A percentile compares a stretch with the other conserved stretches of the same genome.
These are phyloP conservation scores for Colletotrichum sansevieriae DNA, from an alignment of 2,329 filamentous ascomycete genomes.

Conservation along the genomic window DNA sequence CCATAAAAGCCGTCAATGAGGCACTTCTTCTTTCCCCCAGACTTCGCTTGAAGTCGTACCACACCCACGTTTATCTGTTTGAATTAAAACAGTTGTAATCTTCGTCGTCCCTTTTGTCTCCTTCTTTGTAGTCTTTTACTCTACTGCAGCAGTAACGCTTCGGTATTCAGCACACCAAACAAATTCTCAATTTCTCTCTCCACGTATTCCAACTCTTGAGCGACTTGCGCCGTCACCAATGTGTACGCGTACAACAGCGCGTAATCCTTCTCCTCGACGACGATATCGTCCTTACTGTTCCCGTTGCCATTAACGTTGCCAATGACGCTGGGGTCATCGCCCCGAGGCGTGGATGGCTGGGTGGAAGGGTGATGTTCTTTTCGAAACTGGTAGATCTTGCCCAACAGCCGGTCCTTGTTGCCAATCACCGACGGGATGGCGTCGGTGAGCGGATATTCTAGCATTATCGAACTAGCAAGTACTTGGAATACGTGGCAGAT, in stretches of 20 bases:
- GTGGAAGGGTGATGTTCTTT: conserved; percentile 68
- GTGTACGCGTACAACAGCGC: conserved; percentile 93
- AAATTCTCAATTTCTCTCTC: conserved; percentile 72
- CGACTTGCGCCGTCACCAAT: conserved; percentile 75
- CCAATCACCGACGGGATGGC: conserved; percentile 86
- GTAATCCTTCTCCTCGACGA: conserved; percentile 82
- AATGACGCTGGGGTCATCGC: conserved; percentile 43
- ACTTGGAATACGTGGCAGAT: conserved; percentile 92
- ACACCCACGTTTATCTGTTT: background rate
- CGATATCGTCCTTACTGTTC: conserved; percentile 47
- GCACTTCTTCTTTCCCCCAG: background rate
- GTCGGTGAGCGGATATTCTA: conserved; percentile 93
- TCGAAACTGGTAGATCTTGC: conserved; percentile 89
- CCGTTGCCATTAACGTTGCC: conserved; percentile 34
- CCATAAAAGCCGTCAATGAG: conserved; percentile 1
- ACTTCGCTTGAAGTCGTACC: no score
- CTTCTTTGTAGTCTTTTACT: background rate
- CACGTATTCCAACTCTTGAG: conserved; percentile 72
- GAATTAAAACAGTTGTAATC: background rate
- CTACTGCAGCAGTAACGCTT: conserved; percentile 69
- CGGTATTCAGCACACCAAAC: conserved; percentile 73
- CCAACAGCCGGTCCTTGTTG: conserved; percentile 84
- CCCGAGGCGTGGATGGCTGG: conserved; percentile 43
- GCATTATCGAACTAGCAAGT: conserved; percentile 90
- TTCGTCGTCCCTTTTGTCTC: background rate